These are phyloP conservation scores for Rhinocladiella mackenziei DNA, from an alignment of 2,329 filamentous ascomycete genomes.

Conservation along the genomic window DNA sequence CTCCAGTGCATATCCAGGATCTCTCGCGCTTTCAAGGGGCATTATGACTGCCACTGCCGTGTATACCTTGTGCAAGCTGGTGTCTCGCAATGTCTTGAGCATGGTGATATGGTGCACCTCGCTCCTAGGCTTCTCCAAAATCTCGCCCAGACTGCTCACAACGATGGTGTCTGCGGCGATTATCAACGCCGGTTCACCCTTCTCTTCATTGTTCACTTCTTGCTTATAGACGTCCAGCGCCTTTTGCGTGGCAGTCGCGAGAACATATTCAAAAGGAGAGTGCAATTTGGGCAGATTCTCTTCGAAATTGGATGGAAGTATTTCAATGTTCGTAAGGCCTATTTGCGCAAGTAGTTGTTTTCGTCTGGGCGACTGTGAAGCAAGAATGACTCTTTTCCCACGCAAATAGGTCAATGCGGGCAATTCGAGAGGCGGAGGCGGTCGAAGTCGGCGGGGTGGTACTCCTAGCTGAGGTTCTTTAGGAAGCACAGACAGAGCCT, in stretches of 20 bases:
- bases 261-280: conserved; percentile 84
- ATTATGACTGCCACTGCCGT: conserved; percentile 82
- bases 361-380: conserved; percentile 81
- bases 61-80: conserved; percentile 72
- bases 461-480: conserved; percentile 15
- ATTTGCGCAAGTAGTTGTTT: conserved; percentile 75
- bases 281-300: conserved; percentile 81
- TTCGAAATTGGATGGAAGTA: conserved; percentile 74
- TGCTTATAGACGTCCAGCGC: conserved; percentile 66
- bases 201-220: conserved; percentile 53
- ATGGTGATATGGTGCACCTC: conserved; percentile 79
- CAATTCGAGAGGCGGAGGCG: conserved; percentile 62
- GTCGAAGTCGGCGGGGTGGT: conserved; percentile 21
- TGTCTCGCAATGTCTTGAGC: conserved; percentile 76
- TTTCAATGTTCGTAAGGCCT: conserved; percentile 75
- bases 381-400: conserved; percentile 78
- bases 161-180: conserved; percentile 90
- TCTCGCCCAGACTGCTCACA: conserved; percentile 66
- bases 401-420: conserved; percentile 74
- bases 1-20: conserved; percentile 81
- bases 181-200: conserved; percentile 74
- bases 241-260: conserved; percentile 80
- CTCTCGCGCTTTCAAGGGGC: conserved; percentile 71
- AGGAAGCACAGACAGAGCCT: conserved; percentile 19
- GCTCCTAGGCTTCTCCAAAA: conserved; percentile 85